Conservation (phyloP, 768 basidiomycete genomes). For the Trametes punicea region DNA sequence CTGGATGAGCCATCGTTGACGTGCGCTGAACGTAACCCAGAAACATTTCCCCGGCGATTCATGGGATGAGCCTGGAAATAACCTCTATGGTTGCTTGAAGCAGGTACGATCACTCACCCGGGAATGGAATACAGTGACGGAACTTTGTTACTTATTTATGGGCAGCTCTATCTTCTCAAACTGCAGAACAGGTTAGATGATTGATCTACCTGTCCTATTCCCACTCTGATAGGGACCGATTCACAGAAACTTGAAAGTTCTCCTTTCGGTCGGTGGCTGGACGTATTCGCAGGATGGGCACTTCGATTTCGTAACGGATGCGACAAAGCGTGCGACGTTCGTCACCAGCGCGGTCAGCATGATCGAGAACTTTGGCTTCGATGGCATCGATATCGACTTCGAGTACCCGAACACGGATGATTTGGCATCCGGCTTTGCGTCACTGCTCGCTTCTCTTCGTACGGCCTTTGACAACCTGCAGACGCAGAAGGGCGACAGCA, state of each 20-base stretch:
- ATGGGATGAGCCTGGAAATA: constrained; percentile 78
- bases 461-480: constrained; percentile 59
- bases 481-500: constrained; percentile 54
- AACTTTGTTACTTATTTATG: not conserved
- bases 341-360: constrained; percentile 58
- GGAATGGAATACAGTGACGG: not conserved
- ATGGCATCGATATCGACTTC: constrained; percentile 79
- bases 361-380: constrained; percentile 74
- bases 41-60: constrained; percentile 70
- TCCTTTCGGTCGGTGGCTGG: constrained; percentile 59
- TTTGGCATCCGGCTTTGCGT: constrained; percentile 65
- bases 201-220: not conserved
- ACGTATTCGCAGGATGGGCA: constrained; percentile 72
- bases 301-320: constrained; percentile 59
- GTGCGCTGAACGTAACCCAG: constrained; percentile 30
- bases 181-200: constrained; percentile 43
- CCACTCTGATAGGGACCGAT: not conserved
- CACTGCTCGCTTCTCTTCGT: constrained; percentile 60
- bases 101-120: constrained; percentile 45
- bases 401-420: constrained; percentile 64
- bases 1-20: not conserved
- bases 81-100: constrained; percentile 79
- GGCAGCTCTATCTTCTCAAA: constrained; percentile 51
- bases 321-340: constrained; percentile 53
- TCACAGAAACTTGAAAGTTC: constrained; percentile 44